These are phyloP conservation scores for Zea luxurians DNA, from an alignment of 176 grass and related monocot species.

Conservation along the genomic window DNA sequence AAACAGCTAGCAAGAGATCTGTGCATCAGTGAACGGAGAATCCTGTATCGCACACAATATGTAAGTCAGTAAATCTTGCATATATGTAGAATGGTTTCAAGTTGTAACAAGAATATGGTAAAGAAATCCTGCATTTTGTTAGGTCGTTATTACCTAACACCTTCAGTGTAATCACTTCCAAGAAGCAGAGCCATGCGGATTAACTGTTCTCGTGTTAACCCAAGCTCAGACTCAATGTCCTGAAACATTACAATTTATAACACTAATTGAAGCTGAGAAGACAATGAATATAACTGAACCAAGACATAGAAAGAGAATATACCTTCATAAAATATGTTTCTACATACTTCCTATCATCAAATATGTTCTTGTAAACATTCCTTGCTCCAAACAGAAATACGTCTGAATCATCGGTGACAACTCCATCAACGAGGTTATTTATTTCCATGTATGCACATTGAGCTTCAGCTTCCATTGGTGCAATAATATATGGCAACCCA, in stretches of 20 bases:
- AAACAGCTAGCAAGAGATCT: too few relatives aligned
- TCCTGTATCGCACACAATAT: too few relatives aligned
- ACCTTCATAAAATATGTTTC: slow-evolving; percentile 99
- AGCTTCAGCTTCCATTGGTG: slow-evolving; percentile 93
- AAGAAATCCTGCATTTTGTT: slow-evolving; percentile 21
- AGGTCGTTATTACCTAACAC: slow-evolving; percentile 68
- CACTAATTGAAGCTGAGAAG: slow-evolving; percentile 14
- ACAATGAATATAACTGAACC: slow-evolving; percentile 11
- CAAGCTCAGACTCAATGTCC: slow-evolving; percentile 95
- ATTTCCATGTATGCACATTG: slow-evolving; percentile 99
- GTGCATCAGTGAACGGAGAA: too few relatives aligned
- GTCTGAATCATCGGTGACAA: slow-evolving; percentile 98
- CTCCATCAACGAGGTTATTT: slow-evolving; percentile 88
- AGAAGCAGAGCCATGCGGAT: slow-evolving; percentile 96
- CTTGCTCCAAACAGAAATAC: slow-evolving; percentile 96
- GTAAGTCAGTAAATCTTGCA: too few relatives aligned
- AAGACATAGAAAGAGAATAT: slow-evolving; percentile 21
- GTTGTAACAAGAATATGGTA: slow-evolving; percentile 8
- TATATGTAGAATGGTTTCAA: not conserved
- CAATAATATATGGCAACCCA: slow-evolving; percentile 98
- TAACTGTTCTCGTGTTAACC: slow-evolving; percentile 77
- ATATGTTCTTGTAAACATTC: slow-evolving; percentile 97
- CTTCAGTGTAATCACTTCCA: slow-evolving; percentile 96
- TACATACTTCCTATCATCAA: slow-evolving; percentile 98
- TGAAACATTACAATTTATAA: slow-evolving; percentile 63